Percentiles rank a stretch among this genome's conserved stretches.
Evolutionary conservation across 495 filamentous ascomycete species (phyloP).

Genomic region (Penicillium samsonianum): DNA sequence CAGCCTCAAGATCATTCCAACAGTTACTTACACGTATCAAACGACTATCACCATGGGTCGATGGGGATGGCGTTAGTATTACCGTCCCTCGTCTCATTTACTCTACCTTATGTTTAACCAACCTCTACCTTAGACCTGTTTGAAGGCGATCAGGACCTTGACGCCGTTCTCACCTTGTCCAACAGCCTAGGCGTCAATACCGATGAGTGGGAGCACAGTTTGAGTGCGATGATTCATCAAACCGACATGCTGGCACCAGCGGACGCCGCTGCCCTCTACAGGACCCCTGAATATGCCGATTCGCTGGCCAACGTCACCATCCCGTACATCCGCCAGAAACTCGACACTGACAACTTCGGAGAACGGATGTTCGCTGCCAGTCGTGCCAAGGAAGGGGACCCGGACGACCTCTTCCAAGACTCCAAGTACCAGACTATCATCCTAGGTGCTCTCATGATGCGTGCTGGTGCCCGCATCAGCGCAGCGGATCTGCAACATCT

Average conservation of each 20-base stretch:
- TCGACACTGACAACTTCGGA: constrained; percentile 1
- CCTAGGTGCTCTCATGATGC: constrained; percentile 9
- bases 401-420: background rate
- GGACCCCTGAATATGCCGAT: background rate
- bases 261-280: background rate
- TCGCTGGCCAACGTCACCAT: background rate
- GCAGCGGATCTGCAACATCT: constrained; percentile 3
- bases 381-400: background rate
- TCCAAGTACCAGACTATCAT: constrained; percentile 9
- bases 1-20: background rate
- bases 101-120: background rate
- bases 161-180: background rate
- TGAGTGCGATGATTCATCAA: background rate
- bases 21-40: background rate
- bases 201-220: background rate
- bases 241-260: constrained; percentile 3
- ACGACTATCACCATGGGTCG: constrained; percentile 12
- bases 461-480: background rate
- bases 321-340: constrained; percentile 6
- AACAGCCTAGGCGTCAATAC: background rate
- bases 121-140: constrained; percentile 2
- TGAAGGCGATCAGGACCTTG: constrained; percentile 10
- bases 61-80: constrained; percentile 14
- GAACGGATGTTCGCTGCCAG: background rate
- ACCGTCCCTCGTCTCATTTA: background rate